Evolutionary conservation across 148 eudicot genomes (phyloP).

Genomic region (Polygonum maritimum): DNA sequence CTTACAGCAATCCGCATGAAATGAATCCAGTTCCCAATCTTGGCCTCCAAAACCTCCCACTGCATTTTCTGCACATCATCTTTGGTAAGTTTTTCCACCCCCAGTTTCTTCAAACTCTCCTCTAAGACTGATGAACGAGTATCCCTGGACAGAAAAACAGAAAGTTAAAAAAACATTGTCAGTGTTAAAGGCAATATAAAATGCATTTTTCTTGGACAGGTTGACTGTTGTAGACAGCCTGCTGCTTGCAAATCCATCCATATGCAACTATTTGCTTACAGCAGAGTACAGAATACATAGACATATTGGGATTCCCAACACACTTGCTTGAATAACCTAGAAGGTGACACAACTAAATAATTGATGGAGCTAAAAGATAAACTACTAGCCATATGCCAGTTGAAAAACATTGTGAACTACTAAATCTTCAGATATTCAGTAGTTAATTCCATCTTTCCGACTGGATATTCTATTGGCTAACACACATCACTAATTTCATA

Average conservation of each 20-base stretch:
- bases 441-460: neutral
- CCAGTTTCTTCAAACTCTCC: conserved; percentile 86
- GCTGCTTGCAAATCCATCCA: neutral
- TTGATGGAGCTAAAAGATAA: neutral
- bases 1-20: conserved; percentile 99
- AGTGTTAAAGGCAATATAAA: neutral
- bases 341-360: neutral
- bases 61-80: conserved; percentile 99
- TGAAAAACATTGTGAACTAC: neutral
- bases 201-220: neutral
- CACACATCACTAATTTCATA: neutral
- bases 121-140: conserved; percentile 85
- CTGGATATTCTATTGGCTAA: neutral
- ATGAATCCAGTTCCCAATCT: conserved; percentile 99
- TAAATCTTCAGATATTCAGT: neutral
- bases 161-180: neutral
- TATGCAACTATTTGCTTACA: neutral
- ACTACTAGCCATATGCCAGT: neutral
- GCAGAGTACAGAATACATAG: neutral
- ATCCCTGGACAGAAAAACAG: conserved; percentile 40
- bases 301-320: neutral
- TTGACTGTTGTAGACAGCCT: neutral
- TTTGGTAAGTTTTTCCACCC: conserved; percentile 93
- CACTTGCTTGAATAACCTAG: neutral
- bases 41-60: conserved; percentile 98